These are phyloP conservation scores for Brassica rapa DNA, from an alignment of 345 rosid genomes.

Conservation along the genomic window DNA sequence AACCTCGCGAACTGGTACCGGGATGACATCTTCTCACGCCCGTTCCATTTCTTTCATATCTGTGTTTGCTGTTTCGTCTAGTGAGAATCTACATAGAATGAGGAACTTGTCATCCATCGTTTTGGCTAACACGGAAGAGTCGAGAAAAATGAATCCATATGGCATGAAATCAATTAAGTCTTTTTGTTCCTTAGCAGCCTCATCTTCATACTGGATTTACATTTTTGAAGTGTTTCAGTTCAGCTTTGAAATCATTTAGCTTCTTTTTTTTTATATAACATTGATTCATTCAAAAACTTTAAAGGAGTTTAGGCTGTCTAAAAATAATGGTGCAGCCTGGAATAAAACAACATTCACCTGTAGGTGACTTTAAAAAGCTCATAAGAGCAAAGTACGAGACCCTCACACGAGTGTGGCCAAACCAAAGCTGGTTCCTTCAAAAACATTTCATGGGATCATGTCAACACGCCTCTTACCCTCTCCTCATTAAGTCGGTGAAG, in stretches of 20 bases:
- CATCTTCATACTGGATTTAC: constrained; percentile 50
- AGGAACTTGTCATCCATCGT: background rate
- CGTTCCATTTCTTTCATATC: constrained; percentile 69
- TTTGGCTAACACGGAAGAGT: background rate
- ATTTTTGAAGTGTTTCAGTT: constrained; percentile 50
- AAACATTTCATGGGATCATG: no score
- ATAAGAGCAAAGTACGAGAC: no score
- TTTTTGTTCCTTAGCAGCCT: constrained; percentile 43
- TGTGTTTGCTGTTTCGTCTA: constrained; percentile 47
- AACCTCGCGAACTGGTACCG: constrained; percentile 64
- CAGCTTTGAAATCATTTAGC: background rate
- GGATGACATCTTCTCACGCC: constrained; percentile 94
- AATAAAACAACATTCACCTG: no score
- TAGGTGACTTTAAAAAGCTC: no score
- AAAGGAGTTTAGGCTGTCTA: no score
- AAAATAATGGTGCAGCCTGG: no score
- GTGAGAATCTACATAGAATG: constrained; percentile 38
- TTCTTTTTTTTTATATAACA: background rate
- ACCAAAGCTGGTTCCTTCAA: no score
- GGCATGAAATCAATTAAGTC: constrained; percentile 46
- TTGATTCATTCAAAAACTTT: no score
- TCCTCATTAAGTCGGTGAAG: no score
- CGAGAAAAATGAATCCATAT: constrained; percentile 7
- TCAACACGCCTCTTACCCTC: no score
- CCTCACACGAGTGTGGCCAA: no score